These are phyloP conservation scores for Laguncularia racemosa DNA, from an alignment of 345 rosid genomes.

Conservation along the genomic window DNA sequence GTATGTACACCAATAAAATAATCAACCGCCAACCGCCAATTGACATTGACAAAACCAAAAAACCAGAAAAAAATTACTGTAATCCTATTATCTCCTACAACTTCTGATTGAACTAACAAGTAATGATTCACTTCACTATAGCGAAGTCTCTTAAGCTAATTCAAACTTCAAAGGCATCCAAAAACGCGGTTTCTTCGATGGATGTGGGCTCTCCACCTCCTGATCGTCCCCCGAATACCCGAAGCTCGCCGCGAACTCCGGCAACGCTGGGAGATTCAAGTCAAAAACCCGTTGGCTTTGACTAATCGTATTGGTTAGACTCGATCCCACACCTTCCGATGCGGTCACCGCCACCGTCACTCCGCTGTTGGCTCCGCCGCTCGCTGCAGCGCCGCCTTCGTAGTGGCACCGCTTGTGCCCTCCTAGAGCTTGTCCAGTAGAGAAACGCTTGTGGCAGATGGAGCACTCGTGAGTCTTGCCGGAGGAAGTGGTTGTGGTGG, in stretches of 20 bases:
- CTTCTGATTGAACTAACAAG: neutral
- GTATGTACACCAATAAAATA: too few relatives aligned
- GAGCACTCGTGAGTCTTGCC: conserved; percentile 41
- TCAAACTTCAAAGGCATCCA: conserved; percentile 6
- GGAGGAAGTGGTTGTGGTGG: conserved; percentile 16
- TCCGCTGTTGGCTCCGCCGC: conserved; percentile 6
- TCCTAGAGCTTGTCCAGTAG: conserved; percentile 47
- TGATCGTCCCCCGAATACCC: conserved; percentile 12
- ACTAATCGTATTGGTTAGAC: conserved; percentile 1
- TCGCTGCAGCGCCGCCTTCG: conserved; percentile 12
- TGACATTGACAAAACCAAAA: too few relatives aligned
- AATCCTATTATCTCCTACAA: too few relatives aligned
- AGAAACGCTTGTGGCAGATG: conserved; percentile 45
- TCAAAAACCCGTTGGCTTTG: conserved; percentile 15
- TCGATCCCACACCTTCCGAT: conserved; percentile 14
- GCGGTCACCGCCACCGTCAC: neutral
- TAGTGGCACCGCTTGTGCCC: conserved; percentile 53
- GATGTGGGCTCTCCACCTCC: conserved; percentile 26
- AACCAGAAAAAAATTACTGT: too few relatives aligned
- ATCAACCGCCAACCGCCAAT: too few relatives aligned
- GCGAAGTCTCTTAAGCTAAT: neutral
- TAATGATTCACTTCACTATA: neutral
- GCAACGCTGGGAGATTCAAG: conserved; percentile 19
- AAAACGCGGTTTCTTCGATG: conserved; percentile 17
- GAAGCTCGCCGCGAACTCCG: conserved; percentile 16